Evolutionary conservation across 2,329 filamentous ascomycete genomes (phyloP).

Genomic region (Penicillium olsonii): DNA sequence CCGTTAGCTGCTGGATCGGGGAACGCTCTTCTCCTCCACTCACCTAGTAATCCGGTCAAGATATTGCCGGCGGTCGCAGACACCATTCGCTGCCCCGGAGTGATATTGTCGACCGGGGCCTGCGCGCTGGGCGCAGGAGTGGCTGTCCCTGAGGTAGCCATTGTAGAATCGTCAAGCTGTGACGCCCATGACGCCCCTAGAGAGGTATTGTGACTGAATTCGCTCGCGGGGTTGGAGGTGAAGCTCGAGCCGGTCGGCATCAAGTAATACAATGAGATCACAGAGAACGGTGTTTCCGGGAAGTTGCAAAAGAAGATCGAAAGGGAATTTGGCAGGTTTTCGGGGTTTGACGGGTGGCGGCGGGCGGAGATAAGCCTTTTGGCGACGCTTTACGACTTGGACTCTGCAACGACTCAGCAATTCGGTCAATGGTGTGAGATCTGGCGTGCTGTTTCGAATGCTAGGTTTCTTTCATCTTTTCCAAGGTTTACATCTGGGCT

Average conservation of each 20-base stretch:
- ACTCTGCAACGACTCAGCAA: constrained; percentile 4
- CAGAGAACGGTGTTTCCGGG: no score
- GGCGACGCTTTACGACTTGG: neutral
- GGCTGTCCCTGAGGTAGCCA: constrained; percentile 34
- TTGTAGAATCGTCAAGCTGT: constrained; percentile 34
- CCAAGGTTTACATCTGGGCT: no score
- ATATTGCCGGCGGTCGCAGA: constrained; percentile 90
- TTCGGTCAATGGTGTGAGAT: constrained; percentile 6
- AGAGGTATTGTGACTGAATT: constrained; percentile 16
- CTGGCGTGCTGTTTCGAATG: no score
- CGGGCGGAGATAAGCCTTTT: constrained; percentile 26
- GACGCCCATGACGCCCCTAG: constrained; percentile 33
- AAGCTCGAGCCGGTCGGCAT: constrained; percentile 18
- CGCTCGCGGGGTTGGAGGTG: constrained; percentile 7
- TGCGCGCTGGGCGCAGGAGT: constrained; percentile 16
- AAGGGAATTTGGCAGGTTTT: constrained; percentile 23
- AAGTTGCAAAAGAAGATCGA: neutral
- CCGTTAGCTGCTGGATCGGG: constrained; percentile 9
- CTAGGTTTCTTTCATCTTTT: neutral
- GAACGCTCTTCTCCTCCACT: constrained; percentile 28
- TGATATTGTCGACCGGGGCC: constrained; percentile 57
- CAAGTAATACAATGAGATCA: constrained; percentile 4
- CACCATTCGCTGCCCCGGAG: constrained; percentile 87
- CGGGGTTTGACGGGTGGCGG: constrained; percentile 29
- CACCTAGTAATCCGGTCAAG: constrained; percentile 85